phyloP scores from a whole-genome alignment of 2,329 filamentous ascomycete species.

The Xylariaceae sp. region DNA sequence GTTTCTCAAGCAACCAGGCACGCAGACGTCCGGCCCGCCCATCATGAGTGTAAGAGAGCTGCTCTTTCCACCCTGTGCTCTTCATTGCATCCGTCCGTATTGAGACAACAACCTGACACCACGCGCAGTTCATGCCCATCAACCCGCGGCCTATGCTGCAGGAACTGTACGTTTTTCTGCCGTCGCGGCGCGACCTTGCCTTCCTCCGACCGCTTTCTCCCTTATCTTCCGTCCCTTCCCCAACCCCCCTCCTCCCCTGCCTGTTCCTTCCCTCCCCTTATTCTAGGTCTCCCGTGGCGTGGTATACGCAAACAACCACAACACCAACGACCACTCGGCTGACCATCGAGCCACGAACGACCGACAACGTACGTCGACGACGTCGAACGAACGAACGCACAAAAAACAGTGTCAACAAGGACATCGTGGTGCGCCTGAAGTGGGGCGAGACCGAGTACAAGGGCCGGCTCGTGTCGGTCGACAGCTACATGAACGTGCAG shows the following conservation, averaged over 20 bases:
- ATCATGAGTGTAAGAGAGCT: slow-evolving; percentile 31
- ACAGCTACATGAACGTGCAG: slow-evolving; percentile 99
- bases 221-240: slow-evolving; percentile 1
- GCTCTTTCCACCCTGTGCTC: background rate
- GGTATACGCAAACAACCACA: slow-evolving; percentile 3
- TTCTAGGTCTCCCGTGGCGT: too few species aligned
- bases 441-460: slow-evolving; percentile 99
- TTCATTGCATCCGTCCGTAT: background rate
- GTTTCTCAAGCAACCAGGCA: too few species aligned
- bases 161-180: slow-evolving; percentile 58
- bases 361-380: too few species aligned
- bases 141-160: slow-evolving; percentile 97
- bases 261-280: too few species aligned
- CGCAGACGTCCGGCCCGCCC: slow-evolving; percentile 12
- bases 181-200: background rate
- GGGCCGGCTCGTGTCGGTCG: slow-evolving; percentile 82
- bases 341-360: background rate
- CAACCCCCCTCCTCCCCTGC: slow-evolving; percentile 1
- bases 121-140: slow-evolving; percentile 72
- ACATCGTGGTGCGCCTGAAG: slow-evolving; percentile 88
- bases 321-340: background rate
- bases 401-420: slow-evolving; percentile 66
- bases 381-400: background rate
- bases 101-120: background rate
- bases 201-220: slow-evolving; percentile 2